These are phyloP conservation scores for Cutaneotrichosporon sp. DNA, from an alignment of 1,284 basidiomycete species.

Conservation along the genomic window DNA sequence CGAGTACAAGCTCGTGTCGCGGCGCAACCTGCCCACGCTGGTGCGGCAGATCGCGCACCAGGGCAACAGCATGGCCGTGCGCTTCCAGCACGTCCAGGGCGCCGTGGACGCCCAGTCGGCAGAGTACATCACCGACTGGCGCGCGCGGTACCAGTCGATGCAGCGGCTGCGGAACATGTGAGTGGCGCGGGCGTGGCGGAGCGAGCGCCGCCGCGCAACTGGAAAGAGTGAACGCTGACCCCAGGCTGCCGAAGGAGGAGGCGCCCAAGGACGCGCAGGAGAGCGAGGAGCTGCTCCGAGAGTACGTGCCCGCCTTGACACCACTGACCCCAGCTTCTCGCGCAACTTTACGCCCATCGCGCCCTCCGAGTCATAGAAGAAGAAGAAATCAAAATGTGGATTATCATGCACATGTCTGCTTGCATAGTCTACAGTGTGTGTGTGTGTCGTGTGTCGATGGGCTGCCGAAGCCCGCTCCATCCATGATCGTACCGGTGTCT, in stretches of 20 bases:
- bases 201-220: not conserved
- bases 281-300: slow-evolving; percentile 39
- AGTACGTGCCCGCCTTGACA: slow-evolving; percentile 22
- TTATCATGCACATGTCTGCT: not conserved
- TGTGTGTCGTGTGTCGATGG: not conserved
- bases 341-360: slow-evolving; percentile 1
- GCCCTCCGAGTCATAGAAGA: not conserved
- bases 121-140: slow-evolving; percentile 89
- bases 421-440: slow-evolving; percentile 3
- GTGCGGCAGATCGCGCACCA: slow-evolving; percentile 82
- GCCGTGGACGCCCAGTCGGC: slow-evolving; percentile 68
- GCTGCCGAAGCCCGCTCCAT: not conserved
- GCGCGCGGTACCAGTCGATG: slow-evolving; percentile 74
- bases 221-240: slow-evolving; percentile 8
- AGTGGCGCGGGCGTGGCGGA: slow-evolving; percentile 25
- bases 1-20: slow-evolving; percentile 88
- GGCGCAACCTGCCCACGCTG: slow-evolving; percentile 75
- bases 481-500: too few species aligned
- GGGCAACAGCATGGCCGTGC: slow-evolving; percentile 82
- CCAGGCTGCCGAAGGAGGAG: slow-evolving; percentile 23
- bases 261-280: slow-evolving; percentile 31
- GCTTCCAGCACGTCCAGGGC: slow-evolving; percentile 66
- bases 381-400: not conserved
- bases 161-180: slow-evolving; percentile 60
- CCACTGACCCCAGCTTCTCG: slow-evolving; percentile 15